These are phyloP conservation scores for Malus sieversii DNA, from an alignment of 306 rosid genomes.

Conservation along the genomic window DNA sequence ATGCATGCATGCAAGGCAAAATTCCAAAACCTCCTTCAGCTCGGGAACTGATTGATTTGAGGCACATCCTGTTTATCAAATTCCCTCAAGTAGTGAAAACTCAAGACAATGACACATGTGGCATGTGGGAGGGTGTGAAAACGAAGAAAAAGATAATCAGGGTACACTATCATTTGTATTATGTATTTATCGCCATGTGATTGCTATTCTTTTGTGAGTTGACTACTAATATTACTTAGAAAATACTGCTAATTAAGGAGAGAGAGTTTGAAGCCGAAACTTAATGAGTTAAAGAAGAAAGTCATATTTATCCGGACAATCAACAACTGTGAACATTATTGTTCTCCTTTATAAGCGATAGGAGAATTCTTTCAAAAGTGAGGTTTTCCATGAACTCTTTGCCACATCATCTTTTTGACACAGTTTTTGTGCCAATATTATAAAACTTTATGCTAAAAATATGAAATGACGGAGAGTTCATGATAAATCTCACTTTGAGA, in stretches of 20 bases:
- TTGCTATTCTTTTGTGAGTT: neutral
- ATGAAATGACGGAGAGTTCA: too few relatives aligned
- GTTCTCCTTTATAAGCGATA: too few relatives aligned
- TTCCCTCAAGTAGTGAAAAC: neutral
- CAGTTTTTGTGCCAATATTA: too few relatives aligned
- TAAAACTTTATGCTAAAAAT: too few relatives aligned
- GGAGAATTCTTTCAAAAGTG: too few relatives aligned
- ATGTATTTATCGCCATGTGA: neutral
- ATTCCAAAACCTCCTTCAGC: neutral
- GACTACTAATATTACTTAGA: too few relatives aligned
- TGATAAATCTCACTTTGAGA: too few relatives aligned
- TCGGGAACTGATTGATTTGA: neutral
- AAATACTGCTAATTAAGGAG: neutral
- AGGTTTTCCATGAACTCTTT: accelerated
- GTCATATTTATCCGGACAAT: too few relatives aligned
- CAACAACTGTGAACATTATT: too few relatives aligned
- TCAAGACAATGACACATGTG: neutral
- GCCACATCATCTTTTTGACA: too few relatives aligned
- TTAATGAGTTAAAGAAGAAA: too few relatives aligned
- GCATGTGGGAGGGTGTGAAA: neutral
- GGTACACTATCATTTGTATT: neutral
- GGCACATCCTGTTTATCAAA: neutral
- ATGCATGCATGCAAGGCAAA: neutral
- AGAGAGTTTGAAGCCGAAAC: too few relatives aligned
- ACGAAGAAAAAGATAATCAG: neutral